Base-by-base conservation (phyloP, 805 yeast species). In the Tetrapisispora pingtungensis region DNA sequence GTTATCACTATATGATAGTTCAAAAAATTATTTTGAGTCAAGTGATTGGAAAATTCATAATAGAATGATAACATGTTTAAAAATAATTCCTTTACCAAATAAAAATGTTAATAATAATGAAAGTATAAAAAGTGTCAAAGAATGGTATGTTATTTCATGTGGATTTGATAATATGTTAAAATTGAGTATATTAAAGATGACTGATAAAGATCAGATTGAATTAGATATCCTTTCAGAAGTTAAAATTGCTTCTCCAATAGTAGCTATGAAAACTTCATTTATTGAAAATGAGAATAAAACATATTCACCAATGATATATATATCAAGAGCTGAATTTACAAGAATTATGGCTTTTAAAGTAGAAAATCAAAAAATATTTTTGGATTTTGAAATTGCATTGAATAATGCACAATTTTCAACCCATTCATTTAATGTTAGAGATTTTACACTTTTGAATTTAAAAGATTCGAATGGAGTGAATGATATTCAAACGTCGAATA, bases 341-440 rank as follows among this genome's bases (percentile, higher is more conserved):
- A 68, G 75, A 45, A 46, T 84, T 33, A 70, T 75, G 2, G 69
- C 76, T n/a, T 68, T 71, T 42, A 49, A 53, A 26, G 28, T 39
- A 5, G 18, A 46, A 28, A 40, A 44, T 22, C 31, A 15, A 14
- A 15, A 47, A 12, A 41, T 77, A 2, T 41, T 55, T 1, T 73
- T 71, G 45, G 26, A 67, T 3, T 66, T 66, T 41, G 70, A 71
- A 48, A 57, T 84, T 6, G 80, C 90, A 0, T 62, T 83, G 39
- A 83, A 81, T 58, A 88, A 80, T 57, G 81, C 93, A 0, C 83
- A 82, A 53, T 84, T 82, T 50, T 71, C 81, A 7, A 72, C 77
- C 18, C 73, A 76, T 51, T 72, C 80, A 0, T 84, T 84, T 59
- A 72, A 53, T 32, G 51, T 59, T 3, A 47, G 59, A 26, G 60